A percentile compares a stretch with the other conserved stretches of the same genome.
These are phyloP conservation scores for Backusella tarrabulga DNA, from an alignment of 192 early-diverging fungal species.

Conservation along the genomic window DNA sequence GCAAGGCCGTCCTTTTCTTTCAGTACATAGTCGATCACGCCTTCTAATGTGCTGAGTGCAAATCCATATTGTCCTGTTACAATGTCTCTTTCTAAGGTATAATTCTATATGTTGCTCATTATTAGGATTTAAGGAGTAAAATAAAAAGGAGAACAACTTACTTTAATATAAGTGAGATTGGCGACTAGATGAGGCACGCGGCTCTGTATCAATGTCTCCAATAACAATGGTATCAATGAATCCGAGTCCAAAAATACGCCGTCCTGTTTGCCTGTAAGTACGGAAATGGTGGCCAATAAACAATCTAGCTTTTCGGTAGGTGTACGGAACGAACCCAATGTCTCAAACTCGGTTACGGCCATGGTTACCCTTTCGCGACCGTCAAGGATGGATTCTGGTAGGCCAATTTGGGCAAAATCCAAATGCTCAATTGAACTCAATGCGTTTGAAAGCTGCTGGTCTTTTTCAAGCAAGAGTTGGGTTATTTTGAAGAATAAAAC, in stretches of 20 bases:
- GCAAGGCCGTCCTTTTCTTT: conserved; percentile 29
- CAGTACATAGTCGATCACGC: conserved; percentile 42
- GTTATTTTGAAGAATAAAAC: conserved; percentile 54
- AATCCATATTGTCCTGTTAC: conserved; percentile 44
- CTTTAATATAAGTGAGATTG: conserved; percentile 49
- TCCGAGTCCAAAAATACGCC: conserved; percentile 33
- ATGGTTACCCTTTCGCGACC: conserved; percentile 28
- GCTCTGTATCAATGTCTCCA: conserved; percentile 45
- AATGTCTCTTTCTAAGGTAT: conserved; percentile 40
- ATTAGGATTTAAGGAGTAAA: background rate
- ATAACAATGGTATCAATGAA: conserved; percentile 45
- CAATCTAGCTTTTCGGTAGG: conserved; percentile 49
- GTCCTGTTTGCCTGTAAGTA: conserved; percentile 11
- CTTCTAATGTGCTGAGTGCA: conserved; percentile 49
- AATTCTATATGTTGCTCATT: conserved; percentile 29
- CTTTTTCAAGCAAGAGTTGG: conserved; percentile 33
- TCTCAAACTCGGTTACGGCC: conserved; percentile 43
- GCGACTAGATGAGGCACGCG: conserved; percentile 44
- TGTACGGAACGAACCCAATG: conserved; percentile 43
- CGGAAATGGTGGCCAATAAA: conserved; percentile 35
- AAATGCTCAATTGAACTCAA: conserved; percentile 31
- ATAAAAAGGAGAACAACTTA: background rate
- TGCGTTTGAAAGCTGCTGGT: conserved; percentile 37
- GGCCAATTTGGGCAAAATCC: conserved; percentile 47
- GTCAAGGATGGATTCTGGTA: conserved; percentile 37